Evolutionary conservation across 2,329 filamentous ascomycete genomes (phyloP), one percentile per base, ranked within the genome.

Genomic region (Trichoderma atroviride): DNA sequence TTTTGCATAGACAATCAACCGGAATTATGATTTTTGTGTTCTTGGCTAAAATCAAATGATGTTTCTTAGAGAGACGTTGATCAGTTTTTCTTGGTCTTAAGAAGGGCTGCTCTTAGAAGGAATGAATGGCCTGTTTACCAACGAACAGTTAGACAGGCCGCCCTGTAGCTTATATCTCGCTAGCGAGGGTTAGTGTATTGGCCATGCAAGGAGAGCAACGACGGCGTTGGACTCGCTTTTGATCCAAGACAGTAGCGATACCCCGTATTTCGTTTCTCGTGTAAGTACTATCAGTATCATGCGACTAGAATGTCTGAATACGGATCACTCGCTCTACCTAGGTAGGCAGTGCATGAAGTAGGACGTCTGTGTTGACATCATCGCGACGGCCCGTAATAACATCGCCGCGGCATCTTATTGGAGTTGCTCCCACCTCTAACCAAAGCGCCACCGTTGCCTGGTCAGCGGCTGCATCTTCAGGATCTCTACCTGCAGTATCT

Each of bases 81-180:
- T 43, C 5, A 5, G 6, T 43, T 19, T n/a, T 14, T 14, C 11
- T 40, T 19, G 19, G 16, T 43, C 40, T 47, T 19, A 47, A 9
- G 1, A 10, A 47, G 13, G 9, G 16, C 40, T 47, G 16, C n/a
- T 47, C 19, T n/a, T 7, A n/a, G 40, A 47, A 47, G 0, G n/a
- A 47, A 7, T 9, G 40, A 50, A 22, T 22, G n/a, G n/a, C 7
- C 27, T 29, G 27, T 31, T 19, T 19, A 19, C 14, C 10, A 60
- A 19, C 24, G 5, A 31, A n/a, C 9, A 60, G 47, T 60, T 47
- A 10, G 43, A 47, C 43, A 10, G 57, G 58, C 24, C 31, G 43
- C 58, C 37, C 58, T 60, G 58, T n/a, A 60, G 27, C 37, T 35
- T 52, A 35, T 62, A 52, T 62, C 43, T 52, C 43, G 43, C 59